These are phyloP conservation scores for Nemania diffusa DNA, from an alignment of 2,329 filamentous ascomycete species.

Conservation along the genomic window DNA sequence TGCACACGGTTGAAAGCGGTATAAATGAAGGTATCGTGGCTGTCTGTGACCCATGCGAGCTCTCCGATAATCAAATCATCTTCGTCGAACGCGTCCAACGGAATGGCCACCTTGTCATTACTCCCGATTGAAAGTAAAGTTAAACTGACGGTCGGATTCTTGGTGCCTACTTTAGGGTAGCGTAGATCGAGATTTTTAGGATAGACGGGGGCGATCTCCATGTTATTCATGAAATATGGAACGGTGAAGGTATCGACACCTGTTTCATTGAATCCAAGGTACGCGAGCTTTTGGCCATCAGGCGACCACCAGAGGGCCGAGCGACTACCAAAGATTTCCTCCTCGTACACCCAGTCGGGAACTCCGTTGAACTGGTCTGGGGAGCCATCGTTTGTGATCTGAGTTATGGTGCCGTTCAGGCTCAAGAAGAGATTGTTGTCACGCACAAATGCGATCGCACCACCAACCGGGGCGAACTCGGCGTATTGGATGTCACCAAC, in stretches of 20 bases:
- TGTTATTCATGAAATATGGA: conserved; percentile 72
- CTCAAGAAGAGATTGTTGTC: conserved; percentile 73
- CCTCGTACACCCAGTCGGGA: conserved; percentile 73
- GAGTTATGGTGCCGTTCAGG: conserved; percentile 63
- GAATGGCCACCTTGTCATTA: conserved; percentile 57
- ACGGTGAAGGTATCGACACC: conserved; percentile 74
- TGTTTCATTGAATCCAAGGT: conserved; percentile 70
- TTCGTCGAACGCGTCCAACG: conserved; percentile 66
- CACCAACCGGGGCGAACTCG: conserved; percentile 66
- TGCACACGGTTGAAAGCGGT: conserved; percentile 76
- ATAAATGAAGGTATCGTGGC: conserved; percentile 70
- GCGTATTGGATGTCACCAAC: conserved; percentile 75
- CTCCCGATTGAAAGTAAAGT: conserved; percentile 65
- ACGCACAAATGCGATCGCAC: conserved; percentile 73
- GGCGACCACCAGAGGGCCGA: conserved; percentile 67
- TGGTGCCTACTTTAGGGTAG: conserved; percentile 76
- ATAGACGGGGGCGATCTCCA: conserved; percentile 68
- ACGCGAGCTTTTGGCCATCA: conserved; percentile 64
- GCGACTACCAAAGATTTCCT: conserved; percentile 64
- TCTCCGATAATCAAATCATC: conserved; percentile 74
- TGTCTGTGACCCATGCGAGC: conserved; percentile 72
- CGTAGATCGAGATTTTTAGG: conserved; percentile 70
- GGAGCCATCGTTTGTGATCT: conserved; percentile 68
- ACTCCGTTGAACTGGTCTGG: conserved; percentile 72
- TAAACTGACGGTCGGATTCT: conserved; percentile 71